Conservation (phyloP, 2,329 filamentous ascomycete genomes). For the Trichoderma brevicompactum region DNA sequence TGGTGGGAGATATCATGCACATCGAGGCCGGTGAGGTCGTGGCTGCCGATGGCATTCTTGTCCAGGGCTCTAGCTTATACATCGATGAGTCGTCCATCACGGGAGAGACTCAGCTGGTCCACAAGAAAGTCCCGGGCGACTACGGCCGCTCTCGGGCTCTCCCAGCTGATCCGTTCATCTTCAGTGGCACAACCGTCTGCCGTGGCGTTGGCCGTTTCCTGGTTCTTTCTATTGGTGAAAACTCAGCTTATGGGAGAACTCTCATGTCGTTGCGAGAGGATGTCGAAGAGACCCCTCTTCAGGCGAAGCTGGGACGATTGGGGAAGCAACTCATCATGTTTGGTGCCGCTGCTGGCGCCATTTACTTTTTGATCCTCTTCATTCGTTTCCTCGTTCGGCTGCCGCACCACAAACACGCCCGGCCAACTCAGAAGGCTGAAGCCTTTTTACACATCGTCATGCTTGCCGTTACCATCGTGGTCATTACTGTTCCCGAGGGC, state of each 20-base stretch:
- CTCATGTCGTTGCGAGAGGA: conserved; percentile 79
- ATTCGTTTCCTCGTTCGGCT: conserved; percentile 46
- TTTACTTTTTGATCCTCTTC: conserved; percentile 50
- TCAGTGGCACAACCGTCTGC: conserved; percentile 77
- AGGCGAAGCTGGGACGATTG: conserved; percentile 75
- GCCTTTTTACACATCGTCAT: conserved; percentile 63
- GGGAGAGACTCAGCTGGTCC: conserved; percentile 74
- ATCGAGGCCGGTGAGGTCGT: conserved; percentile 74
- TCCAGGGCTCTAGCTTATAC: conserved; percentile 56
- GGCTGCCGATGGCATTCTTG: conserved; percentile 71
- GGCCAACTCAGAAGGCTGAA: conserved; percentile 57
- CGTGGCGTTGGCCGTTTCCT: conserved; percentile 77
- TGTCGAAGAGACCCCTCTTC: conserved; percentile 76
- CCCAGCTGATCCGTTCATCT: conserved; percentile 73
- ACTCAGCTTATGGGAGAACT: conserved; percentile 77
- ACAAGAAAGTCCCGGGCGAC: conserved; percentile 64
- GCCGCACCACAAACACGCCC: conserved; percentile 41
- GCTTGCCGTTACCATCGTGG: conserved; percentile 61
- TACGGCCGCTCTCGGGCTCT: conserved; percentile 59
- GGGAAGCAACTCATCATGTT: conserved; percentile 71
- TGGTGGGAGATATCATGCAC: conserved; percentile 75
- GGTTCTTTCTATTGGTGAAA: conserved; percentile 73
- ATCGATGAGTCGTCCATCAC: conserved; percentile 79
- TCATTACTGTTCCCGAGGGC: conserved; percentile 65
- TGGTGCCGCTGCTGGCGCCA: conserved; percentile 46